Conservation (phyloP, 768 basidiomycete species). For the Lactarius indigo region DNA sequence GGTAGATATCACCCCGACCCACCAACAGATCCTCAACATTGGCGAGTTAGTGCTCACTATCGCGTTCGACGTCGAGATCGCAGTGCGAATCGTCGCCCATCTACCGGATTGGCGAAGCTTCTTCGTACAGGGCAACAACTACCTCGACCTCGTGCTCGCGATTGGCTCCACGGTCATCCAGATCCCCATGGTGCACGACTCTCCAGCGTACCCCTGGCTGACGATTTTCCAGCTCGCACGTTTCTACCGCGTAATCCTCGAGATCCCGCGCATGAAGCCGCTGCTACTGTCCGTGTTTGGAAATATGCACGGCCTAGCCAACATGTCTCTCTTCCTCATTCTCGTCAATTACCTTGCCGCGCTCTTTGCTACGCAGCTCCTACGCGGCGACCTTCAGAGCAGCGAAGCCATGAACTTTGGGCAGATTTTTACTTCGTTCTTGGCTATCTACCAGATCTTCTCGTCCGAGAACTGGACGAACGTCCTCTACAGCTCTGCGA, state of each 20-base stretch:
- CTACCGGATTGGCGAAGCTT: constrained; percentile 84
- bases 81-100: constrained; percentile 63
- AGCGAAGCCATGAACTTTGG: constrained; percentile 66
- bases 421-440: constrained; percentile 78
- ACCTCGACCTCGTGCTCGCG: constrained; percentile 73
- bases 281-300: constrained; percentile 85
- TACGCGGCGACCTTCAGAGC: constrained; percentile 73
- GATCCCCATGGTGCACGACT: constrained; percentile 69
- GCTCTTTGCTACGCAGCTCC: constrained; percentile 75
- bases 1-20: constrained; percentile 44
- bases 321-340: constrained; percentile 90
- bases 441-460: constrained; percentile 85
- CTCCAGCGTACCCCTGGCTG: constrained; percentile 78
- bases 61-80: constrained; percentile 86
- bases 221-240: constrained; percentile 81
- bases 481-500: constrained; percentile 59
- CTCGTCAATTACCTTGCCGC: constrained; percentile 85
- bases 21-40: constrained; percentile 50
- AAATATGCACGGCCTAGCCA: constrained; percentile 83
- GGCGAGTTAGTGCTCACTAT: constrained; percentile 76
- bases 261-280: constrained; percentile 86
- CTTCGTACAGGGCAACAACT: constrained; percentile 57
- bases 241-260: constrained; percentile 90
- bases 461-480: constrained; percentile 95
- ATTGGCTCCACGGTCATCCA: constrained; percentile 76